Evolutionary conservation across 2,329 filamentous ascomycete species (phyloP), one percentile per base, ranked within the genome.

Genomic region (Fusarium continuum): DNA sequence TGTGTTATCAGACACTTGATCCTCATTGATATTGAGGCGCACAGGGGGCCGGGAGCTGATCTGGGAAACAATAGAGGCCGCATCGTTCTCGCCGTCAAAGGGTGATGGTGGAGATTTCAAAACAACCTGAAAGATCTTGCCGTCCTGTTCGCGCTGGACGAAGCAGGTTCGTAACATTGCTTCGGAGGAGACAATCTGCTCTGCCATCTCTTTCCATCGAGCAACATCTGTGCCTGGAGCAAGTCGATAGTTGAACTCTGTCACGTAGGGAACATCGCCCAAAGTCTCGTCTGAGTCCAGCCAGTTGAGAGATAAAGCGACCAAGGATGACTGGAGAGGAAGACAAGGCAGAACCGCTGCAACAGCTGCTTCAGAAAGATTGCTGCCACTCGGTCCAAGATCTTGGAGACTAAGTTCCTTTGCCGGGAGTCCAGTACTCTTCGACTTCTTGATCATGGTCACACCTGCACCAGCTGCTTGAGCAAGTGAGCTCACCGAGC

Each of bases 91-190:
- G 5, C 3, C 4, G 1, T 8, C 10, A 0, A 63, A 17, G 0
- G 32, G 36, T 4, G 47, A 49, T 1, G 32, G 9, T 3, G 23
- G 23, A 0, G 46, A 55, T 1, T 26, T 32, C 35, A 63, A 47
- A n/a, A 64, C 38, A 4, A 49, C 34, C 13, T 63, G 60, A 16
- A 64, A 41, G 10, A 64, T 36, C 4, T 44, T 41, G 0, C 59
- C 59, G 8, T 63, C 59, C 2, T 64, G 28, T 9, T 61, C 59
- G 1, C 43, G 59, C 14, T 64, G 59, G 5, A 64, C 14, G n/a
- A 63, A 64, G 10, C 47, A 63, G 1, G 60, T 60, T 7, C 46
- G 39, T 1, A 64, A 8, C 43, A 49, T 63, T 1, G 60, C 54
- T 23, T 63, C 54, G 0, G 54, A 60, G 8, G 8, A 5, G 2